Evolutionary conservation across 257 asterid genomes (phyloP), one percentile per base, ranked within the genome.

Genomic region (Echites panduratus): DNA sequence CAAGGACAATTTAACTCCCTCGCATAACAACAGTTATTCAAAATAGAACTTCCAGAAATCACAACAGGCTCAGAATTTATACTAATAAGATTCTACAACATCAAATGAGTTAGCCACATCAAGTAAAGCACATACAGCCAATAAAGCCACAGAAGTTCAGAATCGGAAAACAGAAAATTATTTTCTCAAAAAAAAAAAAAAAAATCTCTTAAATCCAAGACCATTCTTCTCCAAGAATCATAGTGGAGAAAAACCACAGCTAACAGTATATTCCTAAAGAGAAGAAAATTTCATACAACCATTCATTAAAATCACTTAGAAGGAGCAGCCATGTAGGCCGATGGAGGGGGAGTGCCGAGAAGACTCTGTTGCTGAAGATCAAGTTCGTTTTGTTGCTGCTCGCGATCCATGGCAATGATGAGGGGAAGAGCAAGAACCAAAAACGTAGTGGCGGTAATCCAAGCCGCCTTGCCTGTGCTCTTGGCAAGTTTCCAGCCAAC

Each of bases 381-480:
- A 29, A 81, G 73, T 7, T 89, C 92, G 32, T 47, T 74, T 57
- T 87, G 66, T 84, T 80, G 90, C 62, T 92, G 87, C 61, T 90
- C 92, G 29, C 89, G 90, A n/a, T 88, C 96, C 90, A 82, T 77
- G 64, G 79, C 90, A 14, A 86, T 78, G 79, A 87, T 77, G 65
- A 90, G 90, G 0, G 95, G 93, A 43, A 89, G 50, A 20, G 88
- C 96, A 9, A 89, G 74, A 20, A 89, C 79, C 82, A 90, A 75
- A 79, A 84, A 68, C 64, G 88, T 79, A 22, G 92, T 84, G 72
- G 85, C 87, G 40, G 74, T 81, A 76, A 85, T 80, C 92, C 94
- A 90, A 7, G 94, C 95, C 16, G 90, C 92, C 81, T 81, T 85
- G 47, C 96, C 96, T 6, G 95, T 90, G 86, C 91, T 86, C 84